These are phyloP conservation scores for Isoetes engelmannii DNA, from an alignment of 83 land plant species.

Conservation along the genomic window DNA sequence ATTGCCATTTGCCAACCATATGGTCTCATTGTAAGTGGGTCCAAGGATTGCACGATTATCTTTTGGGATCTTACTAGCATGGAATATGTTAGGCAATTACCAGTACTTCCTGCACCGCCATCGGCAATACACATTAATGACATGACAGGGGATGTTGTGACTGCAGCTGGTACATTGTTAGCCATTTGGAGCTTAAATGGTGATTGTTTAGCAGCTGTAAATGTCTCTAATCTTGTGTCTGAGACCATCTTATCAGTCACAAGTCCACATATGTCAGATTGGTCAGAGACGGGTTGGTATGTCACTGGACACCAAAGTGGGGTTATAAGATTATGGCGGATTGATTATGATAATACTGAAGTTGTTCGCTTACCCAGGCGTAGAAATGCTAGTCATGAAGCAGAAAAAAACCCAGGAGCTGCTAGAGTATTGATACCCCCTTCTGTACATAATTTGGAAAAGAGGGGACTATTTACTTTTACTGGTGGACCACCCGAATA, in stretches of 20 bases:
- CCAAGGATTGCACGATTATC: slow-evolving; percentile 81
- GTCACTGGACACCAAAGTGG: slow-evolving; percentile 96
- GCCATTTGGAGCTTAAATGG: slow-evolving; percentile 98
- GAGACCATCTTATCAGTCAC: slow-evolving; percentile 75
- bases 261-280: slow-evolving; percentile 69
- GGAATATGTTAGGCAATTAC: slow-evolving; percentile 85
- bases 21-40: slow-evolving; percentile 79
- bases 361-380: not conserved
- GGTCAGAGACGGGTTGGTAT: slow-evolving; percentile 91
- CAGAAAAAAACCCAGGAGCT: no score
- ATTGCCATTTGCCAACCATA: slow-evolving; percentile 88
- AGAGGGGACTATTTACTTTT: not conserved
- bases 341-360: slow-evolving; percentile 52
- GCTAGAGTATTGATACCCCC: no score
- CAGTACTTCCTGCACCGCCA: slow-evolving; percentile 77
- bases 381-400: no score
- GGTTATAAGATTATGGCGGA: slow-evolving; percentile 80
- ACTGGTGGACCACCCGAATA: slow-evolving; percentile 59
- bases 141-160: slow-evolving; percentile 81
- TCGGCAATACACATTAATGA: slow-evolving; percentile 87
- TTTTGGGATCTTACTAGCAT: slow-evolving; percentile 90
- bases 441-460: slow-evolving; percentile 6
- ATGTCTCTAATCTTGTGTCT: slow-evolving; percentile 83
- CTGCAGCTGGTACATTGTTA: slow-evolving; percentile 86
- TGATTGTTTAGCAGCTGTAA: slow-evolving; percentile 85